These are phyloP conservation scores for Corallochytrium limacisporum DNA, from an alignment of 78 protist species.

Conservation along the genomic window DNA sequence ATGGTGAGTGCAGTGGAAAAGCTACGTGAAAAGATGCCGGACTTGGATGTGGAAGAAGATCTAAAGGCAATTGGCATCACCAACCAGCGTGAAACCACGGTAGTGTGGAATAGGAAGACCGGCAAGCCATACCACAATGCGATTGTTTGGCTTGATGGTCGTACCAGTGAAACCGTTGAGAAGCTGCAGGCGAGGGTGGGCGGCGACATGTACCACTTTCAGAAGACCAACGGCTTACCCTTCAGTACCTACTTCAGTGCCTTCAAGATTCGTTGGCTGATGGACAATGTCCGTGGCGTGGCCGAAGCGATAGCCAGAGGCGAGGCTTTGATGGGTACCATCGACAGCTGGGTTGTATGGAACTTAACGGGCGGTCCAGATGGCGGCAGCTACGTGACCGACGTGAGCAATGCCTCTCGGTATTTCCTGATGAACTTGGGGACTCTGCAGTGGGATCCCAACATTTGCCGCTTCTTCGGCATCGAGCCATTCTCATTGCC, in stretches of 20 bases:
- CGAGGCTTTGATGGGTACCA: neutral
- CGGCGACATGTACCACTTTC: neutral
- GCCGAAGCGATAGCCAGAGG: neutral
- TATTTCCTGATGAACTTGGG: constrained; percentile 88
- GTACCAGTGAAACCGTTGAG: too few species aligned
- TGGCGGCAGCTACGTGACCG: constrained; percentile 70
- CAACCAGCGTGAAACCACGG: constrained; percentile 89
- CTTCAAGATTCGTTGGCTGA: constrained; percentile 63
- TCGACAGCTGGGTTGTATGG: constrained; percentile 13
- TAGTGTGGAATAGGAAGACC: constrained; percentile 82
- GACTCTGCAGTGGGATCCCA: constrained; percentile 66
- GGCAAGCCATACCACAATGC: constrained; percentile 78
- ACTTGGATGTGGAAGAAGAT: neutral
- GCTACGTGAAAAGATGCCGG: neutral
- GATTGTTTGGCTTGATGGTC: constrained; percentile 24
- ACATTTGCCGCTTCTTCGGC: constrained; percentile 32
- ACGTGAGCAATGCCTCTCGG: constrained; percentile 92
- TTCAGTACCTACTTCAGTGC: constrained; percentile 68
- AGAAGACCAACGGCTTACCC: constrained; percentile 77
- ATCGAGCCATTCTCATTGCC: constrained; percentile 27
- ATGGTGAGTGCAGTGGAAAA: neutral
- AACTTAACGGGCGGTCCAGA: constrained; percentile 49
- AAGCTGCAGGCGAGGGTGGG: neutral
- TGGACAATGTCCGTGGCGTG: constrained; percentile 48
- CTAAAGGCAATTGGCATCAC: constrained; percentile 68